A percentile compares a stretch with the other conserved stretches of the same genome.
Conservation (phyloP, 2,329 filamentous ascomycete genomes). For the Diaporthe ilicicola region DNA sequence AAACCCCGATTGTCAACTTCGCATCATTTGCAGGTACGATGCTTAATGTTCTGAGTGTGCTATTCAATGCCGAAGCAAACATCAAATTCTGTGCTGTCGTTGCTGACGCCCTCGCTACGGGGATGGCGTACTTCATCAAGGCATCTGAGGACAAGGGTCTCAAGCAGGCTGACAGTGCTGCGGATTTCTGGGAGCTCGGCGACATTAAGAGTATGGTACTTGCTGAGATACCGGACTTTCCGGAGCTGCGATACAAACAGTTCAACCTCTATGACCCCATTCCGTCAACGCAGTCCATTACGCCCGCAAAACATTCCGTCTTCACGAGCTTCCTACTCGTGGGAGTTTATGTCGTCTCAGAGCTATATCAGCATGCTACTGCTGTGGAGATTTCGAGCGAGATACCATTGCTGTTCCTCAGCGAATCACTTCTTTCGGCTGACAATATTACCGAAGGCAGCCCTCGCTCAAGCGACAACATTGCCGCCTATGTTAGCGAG, state of each 20-base stretch:
- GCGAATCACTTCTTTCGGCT: constrained; percentile 2
- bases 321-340: constrained; percentile 25
- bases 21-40: constrained; percentile 49
- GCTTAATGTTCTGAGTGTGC: constrained; percentile 27
- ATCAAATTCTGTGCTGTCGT: constrained; percentile 19
- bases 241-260: constrained; percentile 4
- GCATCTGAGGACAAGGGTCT: not conserved
- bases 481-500: constrained; percentile 27
- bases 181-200: not conserved
- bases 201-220: not conserved
- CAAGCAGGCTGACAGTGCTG: not conserved
- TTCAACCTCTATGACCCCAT: constrained; percentile 27
- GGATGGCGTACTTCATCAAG: constrained; percentile 25
- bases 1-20: constrained; percentile 50
- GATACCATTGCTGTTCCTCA: not conserved
- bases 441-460: not conserved
- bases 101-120: constrained; percentile 20
- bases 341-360: constrained; percentile 25
- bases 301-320: constrained; percentile 3
- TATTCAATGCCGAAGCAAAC: constrained; percentile 17
- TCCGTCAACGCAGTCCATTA: not conserved
- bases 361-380: constrained; percentile 30
- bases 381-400: not conserved
- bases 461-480: not conserved
- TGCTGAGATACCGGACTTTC: constrained; percentile 23